Conservation (phyloP, 2,329 filamentous ascomycete species). For the Penicillium sp. region DNA sequence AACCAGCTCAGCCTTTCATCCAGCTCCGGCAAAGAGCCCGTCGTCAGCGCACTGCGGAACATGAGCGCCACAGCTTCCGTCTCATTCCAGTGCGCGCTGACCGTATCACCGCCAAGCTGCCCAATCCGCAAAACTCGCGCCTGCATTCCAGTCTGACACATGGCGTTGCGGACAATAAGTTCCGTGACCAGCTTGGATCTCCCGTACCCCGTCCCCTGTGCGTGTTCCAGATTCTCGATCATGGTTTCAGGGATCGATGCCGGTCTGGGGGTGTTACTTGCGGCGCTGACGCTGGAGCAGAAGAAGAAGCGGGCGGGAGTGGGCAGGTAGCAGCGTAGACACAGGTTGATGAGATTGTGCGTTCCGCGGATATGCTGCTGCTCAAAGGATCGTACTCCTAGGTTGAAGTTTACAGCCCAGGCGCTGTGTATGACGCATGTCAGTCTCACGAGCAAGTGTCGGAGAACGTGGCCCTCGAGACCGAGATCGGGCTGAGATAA, state of each 20-base stretch:
- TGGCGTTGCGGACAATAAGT: constrained; percentile 33
- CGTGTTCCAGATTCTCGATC: constrained; percentile 36
- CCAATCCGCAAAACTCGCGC: constrained; percentile 37
- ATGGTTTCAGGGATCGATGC: constrained; percentile 36
- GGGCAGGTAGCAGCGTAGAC: constrained; percentile 31
- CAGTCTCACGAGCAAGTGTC: constrained; percentile 41
- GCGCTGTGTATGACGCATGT: constrained; percentile 60
- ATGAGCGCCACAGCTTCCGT: constrained; percentile 50
- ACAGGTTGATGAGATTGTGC: constrained; percentile 45
- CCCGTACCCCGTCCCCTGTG: constrained; percentile 45
- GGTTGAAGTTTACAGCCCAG: constrained; percentile 63
- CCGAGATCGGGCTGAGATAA: constrained; percentile 51
- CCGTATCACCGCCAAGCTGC: constrained; percentile 36
- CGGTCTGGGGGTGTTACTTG: constrained; percentile 33
- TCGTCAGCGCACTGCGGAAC: constrained; percentile 46
- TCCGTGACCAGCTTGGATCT: constrained; percentile 42
- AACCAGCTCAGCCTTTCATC: constrained; percentile 46
- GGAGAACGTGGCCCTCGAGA: constrained; percentile 43
- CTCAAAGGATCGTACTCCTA: constrained; percentile 55
- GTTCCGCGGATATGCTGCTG: constrained; percentile 53
- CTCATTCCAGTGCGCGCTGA: constrained; percentile 24
- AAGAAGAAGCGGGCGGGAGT: constrained; percentile 47
- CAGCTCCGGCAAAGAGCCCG: constrained; percentile 47
- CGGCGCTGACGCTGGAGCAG: constrained; percentile 51
- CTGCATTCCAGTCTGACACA: constrained; percentile 23